phyloP scores from a whole-genome alignment of 148 eudicot species.

The Rhododendron griersonianum region DNA sequence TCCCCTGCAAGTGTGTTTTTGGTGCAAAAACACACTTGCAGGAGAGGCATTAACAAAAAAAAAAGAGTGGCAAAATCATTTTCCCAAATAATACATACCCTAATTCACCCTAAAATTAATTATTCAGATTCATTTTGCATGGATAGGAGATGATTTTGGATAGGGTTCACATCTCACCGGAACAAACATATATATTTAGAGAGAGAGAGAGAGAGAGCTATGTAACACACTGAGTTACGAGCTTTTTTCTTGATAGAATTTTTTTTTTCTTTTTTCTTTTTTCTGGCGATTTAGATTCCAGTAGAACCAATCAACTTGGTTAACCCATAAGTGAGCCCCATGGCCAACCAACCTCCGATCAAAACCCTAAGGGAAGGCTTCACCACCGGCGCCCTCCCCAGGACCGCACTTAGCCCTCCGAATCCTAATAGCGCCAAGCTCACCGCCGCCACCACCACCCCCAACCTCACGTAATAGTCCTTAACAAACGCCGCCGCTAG shows the following conservation, averaged over 20 bases:
- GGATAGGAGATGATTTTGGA: not conserved
- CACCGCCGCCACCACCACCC: conserved; percentile 24
- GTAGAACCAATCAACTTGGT: conserved; percentile 23
- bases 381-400: conserved; percentile 18
- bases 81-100: not conserved
- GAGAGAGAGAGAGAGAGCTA: too few species aligned
- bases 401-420: conserved; percentile 11
- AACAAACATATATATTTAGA: too few species aligned
- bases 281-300: not conserved
- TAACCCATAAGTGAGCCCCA: conserved; percentile 36
- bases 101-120: not conserved
- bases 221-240: too few species aligned
- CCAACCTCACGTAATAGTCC: conserved; percentile 22
- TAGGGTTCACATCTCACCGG: too few species aligned
- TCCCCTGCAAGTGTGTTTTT: too few species aligned
- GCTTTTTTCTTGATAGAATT: too few species aligned
- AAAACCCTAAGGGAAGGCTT: conserved; percentile 26
- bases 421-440: conserved; percentile 25
- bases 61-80: too few species aligned
- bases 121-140: not conserved
- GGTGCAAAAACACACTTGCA: too few species aligned
- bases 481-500: conserved; percentile 26
- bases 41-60: too few species aligned
- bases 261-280: too few species aligned
- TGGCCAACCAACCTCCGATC: conserved; percentile 47